Evolutionary conservation across 2,329 filamentous ascomycete species (phyloP).

Genomic region (Fusarium circinatum): DNA sequence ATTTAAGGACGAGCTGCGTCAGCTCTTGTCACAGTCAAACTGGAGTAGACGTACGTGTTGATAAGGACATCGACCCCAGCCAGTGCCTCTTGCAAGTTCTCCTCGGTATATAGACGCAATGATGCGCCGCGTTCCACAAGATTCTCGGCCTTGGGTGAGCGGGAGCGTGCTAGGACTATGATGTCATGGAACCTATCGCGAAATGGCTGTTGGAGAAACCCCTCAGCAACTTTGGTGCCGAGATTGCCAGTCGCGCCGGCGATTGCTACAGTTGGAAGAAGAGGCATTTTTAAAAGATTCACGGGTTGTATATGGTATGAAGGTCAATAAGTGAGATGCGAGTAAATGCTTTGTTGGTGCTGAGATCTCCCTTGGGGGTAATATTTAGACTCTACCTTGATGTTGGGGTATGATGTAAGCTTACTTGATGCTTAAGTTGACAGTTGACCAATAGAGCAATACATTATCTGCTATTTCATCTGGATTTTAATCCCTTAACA

Average conservation of each 20-base stretch:
- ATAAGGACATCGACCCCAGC: neutral
- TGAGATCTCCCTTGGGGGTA: neutral
- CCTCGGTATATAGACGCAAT: neutral
- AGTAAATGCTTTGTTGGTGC: neutral
- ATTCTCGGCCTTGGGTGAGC: neutral
- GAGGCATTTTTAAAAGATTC: neutral
- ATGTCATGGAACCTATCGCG: neutral
- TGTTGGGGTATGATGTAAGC: neutral
- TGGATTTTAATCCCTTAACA: too few species aligned
- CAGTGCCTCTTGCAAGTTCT: neutral
- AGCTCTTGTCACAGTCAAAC: neutral
- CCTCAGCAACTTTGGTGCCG: neutral
- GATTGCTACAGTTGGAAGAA: slow-evolving; percentile 1
- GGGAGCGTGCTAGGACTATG: neutral
- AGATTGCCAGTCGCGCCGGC: neutral
- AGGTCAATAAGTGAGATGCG: neutral
- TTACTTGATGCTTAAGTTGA: neutral
- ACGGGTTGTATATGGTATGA: neutral
- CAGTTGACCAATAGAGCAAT: too few species aligned
- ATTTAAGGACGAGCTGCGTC: neutral
- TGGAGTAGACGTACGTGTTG: neutral
- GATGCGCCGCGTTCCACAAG: neutral
- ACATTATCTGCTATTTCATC: neutral
- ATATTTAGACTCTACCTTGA: neutral
- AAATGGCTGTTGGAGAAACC: neutral